Base-by-base conservation (phyloP, 768 basidiomycete species). In the Pholiota conissans region DNA sequence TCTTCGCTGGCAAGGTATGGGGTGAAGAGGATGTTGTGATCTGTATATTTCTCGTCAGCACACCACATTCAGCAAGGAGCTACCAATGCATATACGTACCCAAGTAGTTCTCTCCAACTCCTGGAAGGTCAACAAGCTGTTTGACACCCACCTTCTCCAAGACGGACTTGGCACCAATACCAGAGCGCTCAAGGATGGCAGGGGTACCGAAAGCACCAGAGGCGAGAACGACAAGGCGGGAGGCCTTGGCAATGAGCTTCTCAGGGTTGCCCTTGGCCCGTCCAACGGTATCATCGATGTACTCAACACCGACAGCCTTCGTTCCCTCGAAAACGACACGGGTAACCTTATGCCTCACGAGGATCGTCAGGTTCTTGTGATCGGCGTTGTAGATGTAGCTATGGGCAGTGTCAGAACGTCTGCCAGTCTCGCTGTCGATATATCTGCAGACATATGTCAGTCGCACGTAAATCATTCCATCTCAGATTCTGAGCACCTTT, bases 61-160 rank as follows among this genome's bases (percentile, higher is more conserved):
- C 20, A n/a, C n/a, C n/a, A n/a, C 37, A 18, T n/a, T 18, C 37
- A 39, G 5, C 37, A 39, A 4, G 37, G 8, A n/a, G 30, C 13
- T 11, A 39, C 16, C 20, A 32, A 22, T 30, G 27, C 20, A 9
- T 2, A 5, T 9, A 53, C 66, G 37, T 49, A 80, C 83, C 84
- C 60, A 79, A 75, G 53, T 81, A 84, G 60, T 90, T 83, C 65
- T 88, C 86, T 7, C 91, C 90, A 0, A 94, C 91, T 14, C 86
- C 87, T 1, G 89, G 88, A 7, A 91, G 79, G 54, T 90, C 84
- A 10, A 89, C 76, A 24, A 83, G 48, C 57, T 76, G 73, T 7
- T 71, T 62, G 29, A 93, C 79, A 10, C 74, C 76, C 52, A 80
- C 71, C 30, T 70, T 71, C 37, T 78, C 64, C 39, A 91, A 72